These are phyloP conservation scores for Globisporangium radiosum DNA, from an alignment of 352 stramenopile genomes.

Conservation along the genomic window DNA sequence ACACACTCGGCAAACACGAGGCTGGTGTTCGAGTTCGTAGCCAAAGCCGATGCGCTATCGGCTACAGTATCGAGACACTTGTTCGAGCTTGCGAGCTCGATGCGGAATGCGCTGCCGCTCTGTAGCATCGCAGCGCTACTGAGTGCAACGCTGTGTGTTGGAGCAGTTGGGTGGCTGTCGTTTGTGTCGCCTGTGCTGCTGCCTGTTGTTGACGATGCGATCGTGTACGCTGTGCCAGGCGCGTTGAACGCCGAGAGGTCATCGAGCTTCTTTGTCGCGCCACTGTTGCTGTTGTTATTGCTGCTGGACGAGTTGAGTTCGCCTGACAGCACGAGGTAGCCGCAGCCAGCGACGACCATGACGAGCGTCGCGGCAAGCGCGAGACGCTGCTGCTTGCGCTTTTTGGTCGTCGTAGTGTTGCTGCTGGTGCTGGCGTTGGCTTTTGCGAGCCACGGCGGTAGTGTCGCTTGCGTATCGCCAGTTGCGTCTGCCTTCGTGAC, in stretches of 20 bases:
- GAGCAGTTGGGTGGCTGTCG: too few species aligned
- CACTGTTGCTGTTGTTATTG: neutral
- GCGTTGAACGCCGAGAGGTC: neutral
- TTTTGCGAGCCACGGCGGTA: too few species aligned
- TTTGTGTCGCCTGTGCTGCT: too few species aligned
- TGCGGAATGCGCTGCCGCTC: slow-evolving; percentile 8
- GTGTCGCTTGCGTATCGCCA: too few species aligned
- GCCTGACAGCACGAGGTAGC: neutral
- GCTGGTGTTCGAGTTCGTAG: neutral
- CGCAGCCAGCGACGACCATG: slow-evolving; percentile 9
- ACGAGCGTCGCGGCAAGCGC: slow-evolving; percentile 2
- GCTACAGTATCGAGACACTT: slow-evolving; percentile 1
- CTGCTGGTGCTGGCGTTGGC: too few species aligned
- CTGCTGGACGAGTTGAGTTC: neutral
- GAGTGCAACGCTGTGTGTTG: too few species aligned
- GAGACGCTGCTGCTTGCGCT: slow-evolving; percentile 3
- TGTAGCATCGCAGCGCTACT: neutral
- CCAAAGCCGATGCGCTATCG: too few species aligned
- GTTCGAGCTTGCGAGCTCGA: neutral
- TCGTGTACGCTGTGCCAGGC: neutral
- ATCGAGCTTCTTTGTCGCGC: neutral
- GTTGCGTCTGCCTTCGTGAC: neutral
- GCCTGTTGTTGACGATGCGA: neutral
- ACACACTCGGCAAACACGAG: slow-evolving; percentile 3
- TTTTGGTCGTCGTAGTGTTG: neutral